Evolutionary conservation across 306 rosid species (phyloP).

Genomic region (Medicago arabica): DNA sequence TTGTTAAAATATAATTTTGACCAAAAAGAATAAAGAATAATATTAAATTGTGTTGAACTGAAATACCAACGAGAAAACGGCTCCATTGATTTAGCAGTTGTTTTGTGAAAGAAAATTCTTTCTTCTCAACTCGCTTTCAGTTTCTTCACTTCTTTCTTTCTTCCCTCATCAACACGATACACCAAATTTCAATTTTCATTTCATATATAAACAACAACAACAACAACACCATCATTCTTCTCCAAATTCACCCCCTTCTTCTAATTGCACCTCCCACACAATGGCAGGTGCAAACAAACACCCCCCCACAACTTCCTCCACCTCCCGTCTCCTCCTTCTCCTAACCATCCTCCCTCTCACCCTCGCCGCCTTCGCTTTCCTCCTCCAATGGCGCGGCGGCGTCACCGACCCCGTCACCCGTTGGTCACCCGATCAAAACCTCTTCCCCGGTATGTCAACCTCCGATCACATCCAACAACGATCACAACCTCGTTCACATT

Average conservation of each 20-base stretch:
- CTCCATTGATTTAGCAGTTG: not conserved
- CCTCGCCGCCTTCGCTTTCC: constrained; percentile 79
- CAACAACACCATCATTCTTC: not conserved
- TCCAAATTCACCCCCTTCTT: not conserved
- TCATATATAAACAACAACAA: not conserved
- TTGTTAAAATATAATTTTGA: too few species aligned
- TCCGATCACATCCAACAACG: constrained; percentile 41
- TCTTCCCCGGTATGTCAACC: constrained; percentile 73
- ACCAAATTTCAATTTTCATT: constrained; percentile 1
- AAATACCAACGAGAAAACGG: constrained; percentile 56
- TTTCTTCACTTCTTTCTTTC: not conserved
- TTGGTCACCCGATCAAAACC: constrained; percentile 70
- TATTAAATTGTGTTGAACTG: constrained; percentile 1
- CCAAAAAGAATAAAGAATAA: too few species aligned
- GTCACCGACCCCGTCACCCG: constrained; percentile 76
- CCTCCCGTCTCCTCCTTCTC: constrained; percentile 65
- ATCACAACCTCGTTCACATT: constrained; percentile 18
- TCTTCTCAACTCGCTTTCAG: constrained; percentile 36
- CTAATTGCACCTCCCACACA: constrained; percentile 20
- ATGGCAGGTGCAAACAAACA: constrained; percentile 81
- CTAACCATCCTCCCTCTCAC: constrained; percentile 71
- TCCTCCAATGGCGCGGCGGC: constrained; percentile 96
- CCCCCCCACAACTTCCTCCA: constrained; percentile 30
- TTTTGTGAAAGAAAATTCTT: not conserved
- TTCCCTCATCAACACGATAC: constrained; percentile 6